These are phyloP conservation scores for Inga laurina DNA, from an alignment of 306 rosid genomes.

Conservation along the genomic window DNA sequence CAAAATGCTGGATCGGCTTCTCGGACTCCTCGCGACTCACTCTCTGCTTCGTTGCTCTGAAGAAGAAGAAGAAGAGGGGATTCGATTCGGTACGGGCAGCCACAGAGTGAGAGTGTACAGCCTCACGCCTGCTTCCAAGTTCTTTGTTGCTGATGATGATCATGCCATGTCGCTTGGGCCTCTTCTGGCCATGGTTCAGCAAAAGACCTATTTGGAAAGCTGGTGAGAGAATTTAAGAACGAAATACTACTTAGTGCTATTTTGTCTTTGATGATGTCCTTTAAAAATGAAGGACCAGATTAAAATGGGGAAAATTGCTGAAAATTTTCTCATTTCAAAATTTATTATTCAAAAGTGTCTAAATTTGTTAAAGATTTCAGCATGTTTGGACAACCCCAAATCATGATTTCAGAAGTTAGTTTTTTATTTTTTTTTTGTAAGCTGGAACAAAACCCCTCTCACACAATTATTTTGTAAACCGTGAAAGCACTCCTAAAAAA, in stretches of 20 bases:
- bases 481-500: too few species aligned
- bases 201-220: neutral
- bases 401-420: too few species aligned
- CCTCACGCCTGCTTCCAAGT: neutral
- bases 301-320: neutral
- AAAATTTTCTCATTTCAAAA: too few species aligned
- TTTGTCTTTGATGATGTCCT: neutral
- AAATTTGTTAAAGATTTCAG: too few species aligned
- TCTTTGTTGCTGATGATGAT: neutral
- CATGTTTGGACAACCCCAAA: too few species aligned
- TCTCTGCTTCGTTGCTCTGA: constrained; percentile 41
- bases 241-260: too few species aligned
- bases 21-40: constrained; percentile 41
- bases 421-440: too few species aligned
- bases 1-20: constrained; percentile 49
- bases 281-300: neutral
- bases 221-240: neutral
- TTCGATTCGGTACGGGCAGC: neutral
- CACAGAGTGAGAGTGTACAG: neutral
- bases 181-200: neutral
- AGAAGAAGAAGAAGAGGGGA: neutral
- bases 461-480: too few species aligned
- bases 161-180: neutral
- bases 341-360: accelerated
- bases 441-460: too few species aligned